Conservation (phyloP, 305 asterid species). For the Stenogyne calaminthoides region DNA sequence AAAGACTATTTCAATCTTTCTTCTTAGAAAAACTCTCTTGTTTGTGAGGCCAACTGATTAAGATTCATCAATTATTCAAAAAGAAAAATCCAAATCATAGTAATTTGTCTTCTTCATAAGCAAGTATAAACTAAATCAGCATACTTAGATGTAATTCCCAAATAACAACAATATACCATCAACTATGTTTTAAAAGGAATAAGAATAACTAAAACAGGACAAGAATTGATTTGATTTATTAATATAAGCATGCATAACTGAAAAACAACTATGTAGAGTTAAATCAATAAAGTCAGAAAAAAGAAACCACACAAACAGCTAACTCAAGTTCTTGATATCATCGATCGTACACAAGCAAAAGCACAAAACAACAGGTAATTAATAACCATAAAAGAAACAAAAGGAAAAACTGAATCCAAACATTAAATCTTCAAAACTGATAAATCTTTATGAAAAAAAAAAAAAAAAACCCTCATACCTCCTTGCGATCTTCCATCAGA, state of each 20-base stretch:
- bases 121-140: slow-evolving; percentile 4
- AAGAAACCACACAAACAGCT: not conserved
- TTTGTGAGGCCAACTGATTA: not conserved
- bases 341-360: slow-evolving; percentile 23
- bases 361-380: not conserved
- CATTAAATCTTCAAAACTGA: too few relatives aligned
- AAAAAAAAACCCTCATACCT: slow-evolving; percentile 31
- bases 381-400: not conserved
- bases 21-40: not conserved
- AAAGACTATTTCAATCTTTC: not conserved
- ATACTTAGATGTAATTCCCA: not conserved
- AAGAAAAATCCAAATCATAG: not conserved
- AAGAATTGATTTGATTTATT: not conserved
- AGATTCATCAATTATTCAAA: not conserved
- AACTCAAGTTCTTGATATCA: slow-evolving; percentile 11
- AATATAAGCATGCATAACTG: slow-evolving; percentile 29
- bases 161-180: not conserved
- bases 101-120: not conserved
- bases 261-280: not conserved
- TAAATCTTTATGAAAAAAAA: too few relatives aligned
- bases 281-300: slow-evolving; percentile 1
- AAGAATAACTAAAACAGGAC: not conserved
- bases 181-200: not conserved
- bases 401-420: not conserved
- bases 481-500: slow-evolving; percentile 51